Evolutionary conservation across 768 basidiomycete species (phyloP), one percentile per base, ranked within the genome.

Genomic region (Suillus cothurnatus): DNA sequence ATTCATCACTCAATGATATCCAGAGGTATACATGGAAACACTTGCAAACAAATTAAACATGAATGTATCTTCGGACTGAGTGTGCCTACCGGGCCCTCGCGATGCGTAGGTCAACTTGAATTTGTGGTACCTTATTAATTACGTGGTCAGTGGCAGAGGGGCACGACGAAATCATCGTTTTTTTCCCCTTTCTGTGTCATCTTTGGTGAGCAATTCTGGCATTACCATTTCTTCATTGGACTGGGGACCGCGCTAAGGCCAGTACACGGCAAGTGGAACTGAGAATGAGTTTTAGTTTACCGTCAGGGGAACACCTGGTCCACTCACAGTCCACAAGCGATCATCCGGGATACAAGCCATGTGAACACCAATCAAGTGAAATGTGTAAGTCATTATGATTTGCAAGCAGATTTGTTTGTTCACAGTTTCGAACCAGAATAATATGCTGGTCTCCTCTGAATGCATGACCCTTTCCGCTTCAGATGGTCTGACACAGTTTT

Each of bases 1-100:
- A 43, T 45, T 21, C 39, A 56, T 15, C 19, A 26, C 28, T 61
- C 39, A 11, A 56, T 58, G 68, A 56, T 69, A 63, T 55, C 36
- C 68, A 93, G 93, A 93, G 74, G 84, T 93, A 2, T 94, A 92
- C 71, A 93, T 94, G 92, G 92, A 93, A 75, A 93, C 89, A 0
- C 79, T 94, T 31, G 90, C 92, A 4, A 91, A 91, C 76, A 91
- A 92, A 70, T 80, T 94, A 52, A 91, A 90, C 61, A 82, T 92
- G 83, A 79, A 73, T 61, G 81, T 81, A 41, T 64, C 69, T 39
- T 71, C 75, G 4, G 74, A 72, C 23, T 74, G 71, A n/a, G 26
- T 6, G 61, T 17, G 31, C 9, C 32, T 39, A 28, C 5, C 26
- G 11, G 58, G 19, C 26, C 26, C 23, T 41, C 39, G 12, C 11